Evolutionary conservation across 495 filamentous ascomycete genomes (phyloP), one percentile per base, ranked within the genome.

Genomic region (Penicillium paradoxum): DNA sequence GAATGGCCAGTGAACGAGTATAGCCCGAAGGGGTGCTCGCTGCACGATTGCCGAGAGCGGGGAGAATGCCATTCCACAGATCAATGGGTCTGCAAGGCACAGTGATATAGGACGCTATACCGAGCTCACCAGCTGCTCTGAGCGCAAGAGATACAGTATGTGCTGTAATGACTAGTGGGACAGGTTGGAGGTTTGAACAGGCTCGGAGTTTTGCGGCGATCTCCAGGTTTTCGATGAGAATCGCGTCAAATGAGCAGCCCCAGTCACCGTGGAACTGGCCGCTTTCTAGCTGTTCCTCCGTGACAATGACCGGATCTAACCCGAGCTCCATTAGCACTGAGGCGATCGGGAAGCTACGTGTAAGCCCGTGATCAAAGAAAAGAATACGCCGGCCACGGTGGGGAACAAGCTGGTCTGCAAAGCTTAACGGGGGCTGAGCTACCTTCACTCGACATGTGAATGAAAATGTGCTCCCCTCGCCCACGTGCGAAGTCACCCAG

Each of bases 51-150:
- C 96, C 91, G 41, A 97, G 72, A 11, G 92, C 92, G 10, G 91
- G 92, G 38, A 97, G 83, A 79, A 97, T 88, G 45, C 90, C 89
- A 64, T 96, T 96, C 51, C 90, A 91, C 45, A 97, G 78, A 65
- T 97, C 91, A 45, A 96, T 93, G 3, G 89, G 76, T 44, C 88
- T 76, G 69, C 92, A 96, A 49, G 91, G 92, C 5, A 88, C 92
- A 21, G 92, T 96, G 86, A 96, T 92, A 69, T 96, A 96, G 43
- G 88, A 91, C 7, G 89, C 88, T 51, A 97, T 95, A 29, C 91
- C 91, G 32, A 96, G 77, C 65, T 96, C 90, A 19, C 95, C 77
- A 34, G 91, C 90, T n/a, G 87, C 86, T 69, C 93, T 95, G 50
- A 96, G 75, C 51, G 82, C 88, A 45, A 97, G 84, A 42, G 88